phyloP scores from a whole-genome alignment of 2,329 filamentous ascomycete species.

The Talaromyces sp. region DNA sequence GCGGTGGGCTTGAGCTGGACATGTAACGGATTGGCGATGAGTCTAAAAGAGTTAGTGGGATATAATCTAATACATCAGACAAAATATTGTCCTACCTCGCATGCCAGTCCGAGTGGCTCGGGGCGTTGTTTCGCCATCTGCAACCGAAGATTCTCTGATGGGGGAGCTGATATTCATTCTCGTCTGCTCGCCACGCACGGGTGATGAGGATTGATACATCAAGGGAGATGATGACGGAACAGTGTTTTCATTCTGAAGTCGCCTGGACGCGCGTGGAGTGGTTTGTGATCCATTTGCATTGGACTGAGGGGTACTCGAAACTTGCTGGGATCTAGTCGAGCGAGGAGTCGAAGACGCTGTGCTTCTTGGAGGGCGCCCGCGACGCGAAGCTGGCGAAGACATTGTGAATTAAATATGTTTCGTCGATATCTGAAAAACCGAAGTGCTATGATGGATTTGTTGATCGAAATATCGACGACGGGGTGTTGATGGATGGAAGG shows the following conservation, averaged over 20 bases:
- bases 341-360: conserved; percentile 40
- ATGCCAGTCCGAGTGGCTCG: conserved; percentile 35
- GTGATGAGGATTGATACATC: conserved; percentile 64
- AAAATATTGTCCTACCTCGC: conserved; percentile 35
- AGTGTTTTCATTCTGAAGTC: conserved; percentile 37
- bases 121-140: conserved; percentile 43
- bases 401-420: conserved; percentile 24
- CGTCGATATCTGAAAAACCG: neutral
- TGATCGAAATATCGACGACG: neutral
- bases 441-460: neutral
- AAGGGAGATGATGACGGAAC: conserved; percentile 72
- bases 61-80: neutral
- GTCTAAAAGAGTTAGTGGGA: conserved; percentile 51
- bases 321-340: conserved; percentile 32
- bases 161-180: conserved; percentile 50
- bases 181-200: conserved; percentile 43
- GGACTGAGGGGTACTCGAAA: conserved; percentile 32
- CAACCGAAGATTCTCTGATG: conserved; percentile 37
- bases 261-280: conserved; percentile 47
- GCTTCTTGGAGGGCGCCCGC: conserved; percentile 39
- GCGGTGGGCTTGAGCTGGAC: conserved; percentile 81
- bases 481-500: neutral
- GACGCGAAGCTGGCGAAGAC: conserved; percentile 43
- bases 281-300: conserved; percentile 25
- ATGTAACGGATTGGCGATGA: conserved; percentile 92